Percentiles rank a stretch among this genome's conserved stretches.
Conservation (phyloP, 331 rosid species). For the Quercus lobata region DNA sequence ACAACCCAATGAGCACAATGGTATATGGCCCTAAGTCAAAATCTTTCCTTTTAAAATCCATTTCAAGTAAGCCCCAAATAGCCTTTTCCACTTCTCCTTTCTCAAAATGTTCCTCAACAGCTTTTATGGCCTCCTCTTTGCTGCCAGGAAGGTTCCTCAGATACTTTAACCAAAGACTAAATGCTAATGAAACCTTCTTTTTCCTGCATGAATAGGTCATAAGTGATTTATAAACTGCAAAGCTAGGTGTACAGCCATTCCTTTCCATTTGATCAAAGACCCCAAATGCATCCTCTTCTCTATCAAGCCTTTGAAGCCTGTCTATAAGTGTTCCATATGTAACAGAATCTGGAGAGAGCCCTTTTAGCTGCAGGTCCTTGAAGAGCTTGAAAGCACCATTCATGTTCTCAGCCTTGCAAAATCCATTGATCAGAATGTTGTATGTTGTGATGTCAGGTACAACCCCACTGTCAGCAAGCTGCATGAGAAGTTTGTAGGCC, state of each 20-base stretch:
- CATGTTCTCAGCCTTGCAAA: constrained; percentile 45
- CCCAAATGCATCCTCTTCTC: constrained; percentile 64
- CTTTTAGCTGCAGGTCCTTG: constrained; percentile 60
- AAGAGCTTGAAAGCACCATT: constrained; percentile 56
- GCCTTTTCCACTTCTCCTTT: constrained; percentile 41
- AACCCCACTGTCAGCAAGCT: constrained; percentile 54
- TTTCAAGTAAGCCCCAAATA: constrained; percentile 46
- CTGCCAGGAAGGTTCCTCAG: constrained; percentile 38
- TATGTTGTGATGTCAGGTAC: constrained; percentile 57
- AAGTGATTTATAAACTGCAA: constrained; percentile 40
- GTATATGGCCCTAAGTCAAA: constrained; percentile 65
- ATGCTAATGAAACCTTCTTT: constrained; percentile 42
- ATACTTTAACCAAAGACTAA: constrained; percentile 61
- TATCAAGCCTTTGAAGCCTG: constrained; percentile 50
- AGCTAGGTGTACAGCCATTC: constrained; percentile 40
- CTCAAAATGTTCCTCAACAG: constrained; percentile 41
- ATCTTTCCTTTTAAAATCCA: constrained; percentile 51
- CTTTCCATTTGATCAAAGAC: constrained; percentile 52
- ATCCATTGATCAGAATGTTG: constrained; percentile 64
- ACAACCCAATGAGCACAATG: constrained; percentile 77
- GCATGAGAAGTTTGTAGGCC: constrained; percentile 64
- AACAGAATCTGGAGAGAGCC: constrained; percentile 60
- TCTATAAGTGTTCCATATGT: constrained; percentile 79
- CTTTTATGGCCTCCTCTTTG: constrained; percentile 33
- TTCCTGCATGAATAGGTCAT: constrained; percentile 75